Evolutionary conservation across 352 stramenopile species (phyloP), one percentile per base, ranked within the genome.

Genomic region (Globisporangium radiosum): DNA sequence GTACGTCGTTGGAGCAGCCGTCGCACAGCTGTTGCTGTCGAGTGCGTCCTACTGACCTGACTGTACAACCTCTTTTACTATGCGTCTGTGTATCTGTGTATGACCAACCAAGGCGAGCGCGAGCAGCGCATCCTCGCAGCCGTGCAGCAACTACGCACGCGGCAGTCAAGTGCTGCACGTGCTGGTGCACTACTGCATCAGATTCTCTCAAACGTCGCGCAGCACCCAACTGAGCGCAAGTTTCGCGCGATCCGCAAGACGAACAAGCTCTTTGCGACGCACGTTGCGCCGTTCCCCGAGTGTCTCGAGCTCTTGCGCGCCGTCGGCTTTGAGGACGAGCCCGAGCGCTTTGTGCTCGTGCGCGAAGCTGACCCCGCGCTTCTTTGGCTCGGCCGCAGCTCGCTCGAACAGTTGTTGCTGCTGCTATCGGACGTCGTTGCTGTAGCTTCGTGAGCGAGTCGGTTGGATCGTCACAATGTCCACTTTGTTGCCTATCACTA

Each of bases 131-230:
- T 90, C 17, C 64, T 82, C 11, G 36, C 63, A 15, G 70, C 83
- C 9, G 58, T 88, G 7, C 68, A 58, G 39, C 59, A 64, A 15
- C 62, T 92, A 0, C 71, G 74, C 25, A 13, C 17, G 5, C 72
- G 72, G 5, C 69, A 83, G 3, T 33, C 25, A 33, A n/a, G 44
- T 15, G 74, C 78, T 4, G n/a, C 51, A 4, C 76, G 69, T 14
- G 70, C 81, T 4, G 66, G 66, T 0, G 72, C 70, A 3, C 43
- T 88, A 19, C 68, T 93, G 14, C 60, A 88, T 59, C 83, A 84
- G 54, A 85, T 93, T 61, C 67, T 93, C 10, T 77, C 73, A 42
- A 93, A 93, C 66, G 79, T 93, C 54, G 66, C 88, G n/a, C 39
- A 66, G n/a, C 62, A 88, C 45, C 75, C 81, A 1, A 17, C 39